Evolutionary conservation across 1,284 basidiomycete genomes (phyloP), one percentile per base, ranked within the genome.

Genomic region (Papiliotrema laurentii): DNA sequence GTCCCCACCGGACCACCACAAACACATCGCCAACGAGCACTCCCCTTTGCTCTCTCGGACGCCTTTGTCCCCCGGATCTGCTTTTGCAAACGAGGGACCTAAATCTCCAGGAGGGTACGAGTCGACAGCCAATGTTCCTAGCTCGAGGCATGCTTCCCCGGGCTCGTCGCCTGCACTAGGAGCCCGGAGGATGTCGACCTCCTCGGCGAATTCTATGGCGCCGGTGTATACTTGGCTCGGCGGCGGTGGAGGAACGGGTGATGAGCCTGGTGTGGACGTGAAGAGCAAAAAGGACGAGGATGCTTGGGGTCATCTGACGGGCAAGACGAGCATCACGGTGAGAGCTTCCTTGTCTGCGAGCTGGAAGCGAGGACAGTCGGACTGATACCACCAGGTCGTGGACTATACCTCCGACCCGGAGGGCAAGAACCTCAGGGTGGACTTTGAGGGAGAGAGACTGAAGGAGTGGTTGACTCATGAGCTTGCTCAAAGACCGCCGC

Each of bases 221-320:
- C 50, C 48, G 26, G 44, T 42, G 13, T 67, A 69, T 51, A 53
- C 57, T 19, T 71, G 67, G 66, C 50, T 71, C n/a, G 45, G 53
- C 5, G 51, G 35, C 5, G 64, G 57, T 1, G 61, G 59, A 5
- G 61, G 69, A n/a, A 73, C 71, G n/a, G 72, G 72, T 11, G 66
- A 69, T 48, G 72, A 74, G 50, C 72, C 71, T 3, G 72, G 72
- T 53, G 71, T 74, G n/a, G 69, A 74, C 47, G 72, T 74, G 7
- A 63, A 62, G 24, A 58, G 58, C 35, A 59, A 60, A 47, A 43
- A 67, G 41, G 71, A 69, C 47, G 63, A 72, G 47, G 63, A 69
- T 53, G 55, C 60, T 27, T 72, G 70, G 49, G 55, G 55, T 0
- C 68, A 69, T 49, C 46, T 71, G 40, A 61, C 55, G 47, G 62